Evolutionary conservation across 306 rosid genomes (phyloP).

Genomic region (Cucurbita pepo): DNA sequence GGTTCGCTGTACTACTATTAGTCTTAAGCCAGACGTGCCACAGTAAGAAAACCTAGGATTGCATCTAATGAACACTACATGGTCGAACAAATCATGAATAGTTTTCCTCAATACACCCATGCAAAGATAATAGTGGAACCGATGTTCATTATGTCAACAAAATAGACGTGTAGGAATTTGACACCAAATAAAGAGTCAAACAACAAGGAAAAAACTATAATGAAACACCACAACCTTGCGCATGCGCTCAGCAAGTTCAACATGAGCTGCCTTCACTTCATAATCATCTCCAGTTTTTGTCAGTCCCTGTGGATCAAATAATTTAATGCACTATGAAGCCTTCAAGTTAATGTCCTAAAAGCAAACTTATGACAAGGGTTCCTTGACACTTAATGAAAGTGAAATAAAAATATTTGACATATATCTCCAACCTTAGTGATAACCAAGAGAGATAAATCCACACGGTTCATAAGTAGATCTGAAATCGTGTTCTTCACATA

Average conservation of each 20-base stretch:
- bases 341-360: background rate
- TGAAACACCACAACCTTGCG: constrained; percentile 61
- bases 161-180: background rate
- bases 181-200: background rate
- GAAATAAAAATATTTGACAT: background rate
- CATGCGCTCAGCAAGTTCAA: constrained; percentile 98
- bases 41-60: background rate
- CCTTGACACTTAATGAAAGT: background rate
- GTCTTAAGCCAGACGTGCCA: background rate
- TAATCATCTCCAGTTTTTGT: constrained; percentile 96
- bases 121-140: background rate
- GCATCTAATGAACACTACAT: background rate
- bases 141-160: background rate
- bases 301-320: constrained; percentile 48
- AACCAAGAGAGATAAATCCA: constrained; percentile 90
- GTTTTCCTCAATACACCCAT: background rate
- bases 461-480: constrained; percentile 95
- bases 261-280: constrained; percentile 93
- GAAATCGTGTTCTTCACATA: constrained; percentile 86
- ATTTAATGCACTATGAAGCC: constrained; percentile 1
- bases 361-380: background rate
- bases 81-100: background rate
- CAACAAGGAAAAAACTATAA: background rate
- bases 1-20: background rate
- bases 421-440: constrained; percentile 67